Base-by-base conservation (phyloP, 805 yeast species). In the Teunomyces funiuensis region DNA sequence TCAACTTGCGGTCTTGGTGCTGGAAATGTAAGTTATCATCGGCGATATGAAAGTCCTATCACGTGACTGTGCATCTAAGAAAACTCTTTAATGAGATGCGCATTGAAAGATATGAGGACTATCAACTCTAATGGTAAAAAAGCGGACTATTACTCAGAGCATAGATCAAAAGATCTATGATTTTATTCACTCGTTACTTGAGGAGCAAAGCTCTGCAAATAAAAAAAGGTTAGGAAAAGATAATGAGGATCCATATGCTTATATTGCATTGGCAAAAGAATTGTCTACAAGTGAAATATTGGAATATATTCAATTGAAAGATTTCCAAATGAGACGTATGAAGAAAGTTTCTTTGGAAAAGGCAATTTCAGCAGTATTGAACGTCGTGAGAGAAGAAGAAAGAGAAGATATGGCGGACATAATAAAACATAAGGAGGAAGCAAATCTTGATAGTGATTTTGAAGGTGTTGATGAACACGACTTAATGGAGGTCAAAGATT, bases 271-370 rank as follows among this genome's bases (percentile, higher is more conserved):
- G 20, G 93, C 89, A 1, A 73, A 73, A 49, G 85, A 84, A 49
- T 61, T 85, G 37, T 68, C 63, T 7, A 55, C 66, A 2, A 49
- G 65, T 6, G 85, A 83, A 41, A 73, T 82, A 2, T 53, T 80
- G n/a, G 66, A 72, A 7, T 81, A 72, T 44, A 80, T 81, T 11
- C 88, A 84, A 52, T 60, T 71, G 23, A 79, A 81, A 37, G 96
- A 88, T 47, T 65, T 80, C 28, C 76, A 83, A 23, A 67, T 89
- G 51, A 74, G 77, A 43, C 68, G 97, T 44, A 79, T 82, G 52
- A 90, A 89, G 59, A 79, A 79, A 43, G 75, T 72, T 6, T 63
- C 76, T 7, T 60, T 90, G 40, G 83, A 80, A 46, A 79, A 80
- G 49, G 72, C 86, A 3, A 75, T 88, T 2, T 85, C 80, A 22